A percentile compares a stretch with the other conserved stretches of the same genome.
phyloP scores from a whole-genome alignment of 163 green algal genomes.

The Chlorella variabilis region DNA sequence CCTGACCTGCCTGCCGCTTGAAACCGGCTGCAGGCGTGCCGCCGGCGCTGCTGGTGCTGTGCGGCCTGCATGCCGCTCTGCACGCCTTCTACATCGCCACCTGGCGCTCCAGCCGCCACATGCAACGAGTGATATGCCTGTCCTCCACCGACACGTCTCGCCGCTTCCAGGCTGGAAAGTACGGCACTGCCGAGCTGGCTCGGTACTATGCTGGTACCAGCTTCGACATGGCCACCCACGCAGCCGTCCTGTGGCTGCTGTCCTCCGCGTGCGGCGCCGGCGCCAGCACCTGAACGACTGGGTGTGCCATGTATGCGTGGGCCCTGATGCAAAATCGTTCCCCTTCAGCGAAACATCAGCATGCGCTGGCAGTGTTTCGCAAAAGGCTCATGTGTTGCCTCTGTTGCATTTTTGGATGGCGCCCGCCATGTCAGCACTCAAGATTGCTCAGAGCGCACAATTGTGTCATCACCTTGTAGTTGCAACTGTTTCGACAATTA shows the following conservation, averaged over 20 bases:
- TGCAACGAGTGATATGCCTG: conserved; percentile 10
- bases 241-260: background rate
- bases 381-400: too few species aligned
- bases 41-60: background rate
- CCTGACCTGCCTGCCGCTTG: background rate
- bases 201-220: background rate
- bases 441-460: too few species aligned
- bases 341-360: too few species aligned
- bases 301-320: too few species aligned
- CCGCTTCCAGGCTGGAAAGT: background rate
- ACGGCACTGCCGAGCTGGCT: background rate
- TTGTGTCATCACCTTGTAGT: too few species aligned
- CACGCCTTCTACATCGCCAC: conserved; percentile 11
- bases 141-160: background rate
- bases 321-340: too few species aligned
- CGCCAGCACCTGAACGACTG: too few species aligned
- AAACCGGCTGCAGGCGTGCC: background rate
- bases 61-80: background rate
- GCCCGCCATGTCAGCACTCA: too few species aligned
- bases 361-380: too few species aligned
- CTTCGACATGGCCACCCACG: conserved; percentile 10
- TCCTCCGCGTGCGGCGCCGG: background rate
- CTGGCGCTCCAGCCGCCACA: conserved; percentile 9
- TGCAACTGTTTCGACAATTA: too few species aligned
- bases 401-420: too few species aligned